phyloP scores from a whole-genome alignment of 768 basidiomycete genomes.

The Pleurotus ostreatus region DNA sequence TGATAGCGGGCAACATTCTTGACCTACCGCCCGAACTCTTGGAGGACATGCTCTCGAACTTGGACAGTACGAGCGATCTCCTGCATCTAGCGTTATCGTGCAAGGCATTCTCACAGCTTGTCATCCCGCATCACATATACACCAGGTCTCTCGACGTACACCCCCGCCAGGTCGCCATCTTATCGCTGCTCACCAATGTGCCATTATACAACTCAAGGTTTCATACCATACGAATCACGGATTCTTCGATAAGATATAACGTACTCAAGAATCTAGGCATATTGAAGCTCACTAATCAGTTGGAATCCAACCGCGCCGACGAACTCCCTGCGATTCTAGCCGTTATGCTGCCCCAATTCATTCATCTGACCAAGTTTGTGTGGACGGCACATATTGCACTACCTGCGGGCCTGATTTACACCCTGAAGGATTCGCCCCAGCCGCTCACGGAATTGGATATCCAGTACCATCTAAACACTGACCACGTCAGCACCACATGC shows the following conservation, averaged over 20 bases:
- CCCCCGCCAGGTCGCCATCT: not conserved
- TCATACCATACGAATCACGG: not conserved
- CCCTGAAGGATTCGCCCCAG: not conserved
- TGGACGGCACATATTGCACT: not conserved
- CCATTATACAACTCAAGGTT: conserved; percentile 1
- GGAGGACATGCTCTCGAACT: not conserved
- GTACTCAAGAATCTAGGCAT: conserved; percentile 3
- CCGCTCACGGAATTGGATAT: not conserved
- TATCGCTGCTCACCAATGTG: not conserved
- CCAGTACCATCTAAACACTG: not conserved
- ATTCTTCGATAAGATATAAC: not conserved
- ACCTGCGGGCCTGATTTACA: not conserved
- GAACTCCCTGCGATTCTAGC: not conserved
- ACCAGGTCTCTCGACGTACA: conserved; percentile 1
- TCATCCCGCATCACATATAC: not conserved
- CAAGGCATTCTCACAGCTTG: not conserved
- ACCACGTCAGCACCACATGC: not conserved
- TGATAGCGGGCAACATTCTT: not conserved
- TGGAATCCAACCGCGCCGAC: not conserved
- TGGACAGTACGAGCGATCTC: not conserved
- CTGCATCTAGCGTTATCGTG: not conserved
- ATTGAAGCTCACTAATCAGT: not conserved
- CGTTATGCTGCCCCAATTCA: not conserved
- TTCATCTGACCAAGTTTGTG: not conserved
- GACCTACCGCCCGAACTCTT: conserved; percentile 3